A percentile compares a stretch with the other conserved stretches of the same genome.
Evolutionary conservation across 495 filamentous ascomycete genomes (phyloP).

Genomic region (Penicillium cosmopolitanum): DNA sequence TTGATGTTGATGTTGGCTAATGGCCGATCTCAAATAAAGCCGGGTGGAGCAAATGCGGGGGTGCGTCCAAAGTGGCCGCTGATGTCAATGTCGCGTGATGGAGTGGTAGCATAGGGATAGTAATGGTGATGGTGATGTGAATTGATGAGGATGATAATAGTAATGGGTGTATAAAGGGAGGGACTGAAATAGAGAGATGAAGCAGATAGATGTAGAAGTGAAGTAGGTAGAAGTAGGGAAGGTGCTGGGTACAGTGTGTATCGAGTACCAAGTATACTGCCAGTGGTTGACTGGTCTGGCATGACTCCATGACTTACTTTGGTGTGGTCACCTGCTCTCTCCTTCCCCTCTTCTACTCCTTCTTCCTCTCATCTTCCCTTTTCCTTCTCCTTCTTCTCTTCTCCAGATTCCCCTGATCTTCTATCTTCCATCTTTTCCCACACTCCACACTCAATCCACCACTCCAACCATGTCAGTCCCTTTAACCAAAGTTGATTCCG

Average conservation of each 20-base stretch:
- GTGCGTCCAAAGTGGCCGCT: conserved; percentile 36
- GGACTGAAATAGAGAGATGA: neutral
- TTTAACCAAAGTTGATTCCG: conserved; percentile 85
- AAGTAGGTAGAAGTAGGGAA: neutral
- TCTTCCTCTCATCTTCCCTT: conserved; percentile 25
- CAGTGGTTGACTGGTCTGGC: too few species aligned
- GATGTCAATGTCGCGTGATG: conserved; percentile 46
- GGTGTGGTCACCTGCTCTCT: conserved; percentile 38
- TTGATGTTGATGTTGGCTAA: too few species aligned
- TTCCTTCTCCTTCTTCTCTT: conserved; percentile 19
- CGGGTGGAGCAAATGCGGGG: conserved; percentile 49
- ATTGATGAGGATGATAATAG: conserved; percentile 4
- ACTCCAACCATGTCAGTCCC: conserved; percentile 63
- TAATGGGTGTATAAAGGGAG: neutral
- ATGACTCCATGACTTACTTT: conserved; percentile 34
- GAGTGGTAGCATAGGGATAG: conserved; percentile 10
- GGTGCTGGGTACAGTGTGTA: neutral
- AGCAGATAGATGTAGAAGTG: neutral
- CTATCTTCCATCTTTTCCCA: neutral
- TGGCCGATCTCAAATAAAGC: conserved; percentile 9
- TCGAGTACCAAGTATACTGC: too few species aligned
- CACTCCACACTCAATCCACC: conserved; percentile 9
- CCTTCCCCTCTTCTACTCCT: conserved; percentile 26
- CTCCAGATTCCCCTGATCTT: conserved; percentile 10
- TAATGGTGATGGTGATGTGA: conserved; percentile 20